Conservation (phyloP, 2,329 filamentous ascomycete genomes). For the Meredithiella fracta region DNA sequence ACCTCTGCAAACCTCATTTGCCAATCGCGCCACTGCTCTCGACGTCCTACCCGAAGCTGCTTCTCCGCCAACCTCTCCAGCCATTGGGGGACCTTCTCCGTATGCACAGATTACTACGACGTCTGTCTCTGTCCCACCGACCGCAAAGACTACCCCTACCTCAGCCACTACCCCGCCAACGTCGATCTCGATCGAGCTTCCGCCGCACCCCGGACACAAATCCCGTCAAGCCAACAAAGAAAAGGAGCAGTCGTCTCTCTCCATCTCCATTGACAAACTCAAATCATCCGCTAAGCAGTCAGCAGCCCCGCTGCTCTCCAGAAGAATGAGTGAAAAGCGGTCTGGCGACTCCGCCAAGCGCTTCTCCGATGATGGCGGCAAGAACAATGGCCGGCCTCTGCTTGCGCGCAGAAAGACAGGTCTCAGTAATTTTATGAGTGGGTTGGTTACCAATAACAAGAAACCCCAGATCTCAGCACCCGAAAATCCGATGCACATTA, state of each 20-base stretch:
- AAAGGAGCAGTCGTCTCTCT: slow-evolving; percentile 42
- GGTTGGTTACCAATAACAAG: slow-evolving; percentile 65
- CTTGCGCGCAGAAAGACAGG: slow-evolving; percentile 69
- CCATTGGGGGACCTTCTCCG: neutral
- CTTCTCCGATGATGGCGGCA: slow-evolving; percentile 61
- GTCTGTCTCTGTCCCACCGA: neutral
- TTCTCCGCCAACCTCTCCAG: slow-evolving; percentile 10
- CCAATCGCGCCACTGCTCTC: slow-evolving; percentile 12
- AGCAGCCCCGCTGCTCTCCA: slow-evolving; percentile 28
- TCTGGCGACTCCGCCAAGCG: slow-evolving; percentile 42
- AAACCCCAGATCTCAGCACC: slow-evolving; percentile 92
- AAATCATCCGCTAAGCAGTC: slow-evolving; percentile 8
- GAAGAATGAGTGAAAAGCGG: slow-evolving; percentile 33
- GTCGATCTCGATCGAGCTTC: neutral
- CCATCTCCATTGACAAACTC: slow-evolving; percentile 27
- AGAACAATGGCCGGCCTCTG: slow-evolving; percentile 29
- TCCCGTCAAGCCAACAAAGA: neutral
- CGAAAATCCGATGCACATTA: slow-evolving; percentile 94
- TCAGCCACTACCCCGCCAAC: slow-evolving; percentile 1
- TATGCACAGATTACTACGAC: neutral
- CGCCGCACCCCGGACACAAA: slow-evolving; percentile 2
- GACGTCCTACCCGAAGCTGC: slow-evolving; percentile 12
- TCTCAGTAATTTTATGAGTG: slow-evolving; percentile 77
- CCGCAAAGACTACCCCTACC: neutral
- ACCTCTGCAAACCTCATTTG: slow-evolving; percentile 7